Evolutionary conservation across 108 stramenopile species (phyloP).

Genomic region (Skeletonema marinoi): DNA sequence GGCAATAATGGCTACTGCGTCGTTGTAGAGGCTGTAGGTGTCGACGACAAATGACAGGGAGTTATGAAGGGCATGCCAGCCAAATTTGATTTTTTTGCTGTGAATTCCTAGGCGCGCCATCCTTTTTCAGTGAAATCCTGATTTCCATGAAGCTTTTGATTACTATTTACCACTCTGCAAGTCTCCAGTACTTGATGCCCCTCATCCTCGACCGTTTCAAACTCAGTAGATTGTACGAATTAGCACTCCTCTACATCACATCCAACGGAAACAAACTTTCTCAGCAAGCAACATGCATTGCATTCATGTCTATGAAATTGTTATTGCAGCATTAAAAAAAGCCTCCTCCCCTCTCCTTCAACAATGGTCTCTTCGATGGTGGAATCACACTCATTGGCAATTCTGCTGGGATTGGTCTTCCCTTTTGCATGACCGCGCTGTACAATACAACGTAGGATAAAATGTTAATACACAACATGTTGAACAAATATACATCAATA

Average conservation of each 20-base stretch:
- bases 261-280: not conserved
- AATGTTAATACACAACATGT: not conserved
- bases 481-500: not conserved
- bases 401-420: constrained; percentile 80
- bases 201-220: too few relatives aligned
- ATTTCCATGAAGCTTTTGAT: too few relatives aligned
- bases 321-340: not conserved
- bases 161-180: too few relatives aligned
- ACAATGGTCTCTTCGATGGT: constrained; percentile 63
- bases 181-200: too few relatives aligned
- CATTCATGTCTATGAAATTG: not conserved
- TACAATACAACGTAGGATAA: not conserved
- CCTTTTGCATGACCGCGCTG: constrained; percentile 83
- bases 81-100: too few relatives aligned
- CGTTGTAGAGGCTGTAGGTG: too few relatives aligned
- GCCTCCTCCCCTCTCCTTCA: constrained; percentile 7
- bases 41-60: too few relatives aligned
- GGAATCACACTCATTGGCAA: constrained; percentile 76
- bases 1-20: too few relatives aligned
- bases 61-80: too few relatives aligned
- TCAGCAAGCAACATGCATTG: not conserved
- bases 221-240: too few relatives aligned
- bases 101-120: too few relatives aligned
- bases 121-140: too few relatives aligned
- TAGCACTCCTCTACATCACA: not conserved